These are phyloP conservation scores for Penicillium cataractarum DNA, from an alignment of 495 filamentous ascomycete genomes.

Conservation along the genomic window DNA sequence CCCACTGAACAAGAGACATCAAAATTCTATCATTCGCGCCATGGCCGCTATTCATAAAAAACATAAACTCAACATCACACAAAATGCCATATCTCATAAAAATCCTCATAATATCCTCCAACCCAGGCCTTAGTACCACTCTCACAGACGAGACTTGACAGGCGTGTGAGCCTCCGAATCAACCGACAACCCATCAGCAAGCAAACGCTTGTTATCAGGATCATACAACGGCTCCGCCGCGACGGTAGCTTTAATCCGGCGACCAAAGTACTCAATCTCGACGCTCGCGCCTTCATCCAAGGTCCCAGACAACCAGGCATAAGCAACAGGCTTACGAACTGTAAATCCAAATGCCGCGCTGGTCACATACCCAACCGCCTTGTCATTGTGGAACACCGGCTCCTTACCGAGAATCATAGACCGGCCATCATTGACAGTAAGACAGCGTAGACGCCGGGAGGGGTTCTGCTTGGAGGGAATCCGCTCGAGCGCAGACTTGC, in stretches of 20 bases:
- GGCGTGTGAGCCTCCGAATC: conserved; percentile 13
- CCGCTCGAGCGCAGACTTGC: conserved; percentile 38
- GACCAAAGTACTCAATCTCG: conserved; percentile 55
- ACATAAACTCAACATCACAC: not conserved
- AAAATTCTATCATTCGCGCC: not conserved
- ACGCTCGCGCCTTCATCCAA: conserved; percentile 39
- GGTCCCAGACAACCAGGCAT: conserved; percentile 47
- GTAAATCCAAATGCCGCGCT: conserved; percentile 53
- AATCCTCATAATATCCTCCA: not conserved
- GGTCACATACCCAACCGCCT: conserved; percentile 51
- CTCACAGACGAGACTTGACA: conserved; percentile 24
- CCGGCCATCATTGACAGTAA: conserved; percentile 48
- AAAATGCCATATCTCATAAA: not conserved
- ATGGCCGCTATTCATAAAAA: not conserved
- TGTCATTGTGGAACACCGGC: conserved; percentile 45
- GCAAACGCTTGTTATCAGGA: conserved; percentile 35
- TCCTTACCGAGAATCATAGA: conserved; percentile 56
- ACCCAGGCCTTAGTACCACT: no score
- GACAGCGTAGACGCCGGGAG: conserved; percentile 38
- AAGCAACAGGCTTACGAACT: conserved; percentile 47
- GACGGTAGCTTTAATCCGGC: conserved; percentile 46
- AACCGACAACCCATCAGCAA: conserved; percentile 15
- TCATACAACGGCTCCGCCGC: conserved; percentile 43
- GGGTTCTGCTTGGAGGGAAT: conserved; percentile 23
- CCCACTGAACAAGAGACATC: not conserved